Evolutionary conservation across 257 asterid species (phyloP).

Genomic region (Solanum paucissectum): DNA sequence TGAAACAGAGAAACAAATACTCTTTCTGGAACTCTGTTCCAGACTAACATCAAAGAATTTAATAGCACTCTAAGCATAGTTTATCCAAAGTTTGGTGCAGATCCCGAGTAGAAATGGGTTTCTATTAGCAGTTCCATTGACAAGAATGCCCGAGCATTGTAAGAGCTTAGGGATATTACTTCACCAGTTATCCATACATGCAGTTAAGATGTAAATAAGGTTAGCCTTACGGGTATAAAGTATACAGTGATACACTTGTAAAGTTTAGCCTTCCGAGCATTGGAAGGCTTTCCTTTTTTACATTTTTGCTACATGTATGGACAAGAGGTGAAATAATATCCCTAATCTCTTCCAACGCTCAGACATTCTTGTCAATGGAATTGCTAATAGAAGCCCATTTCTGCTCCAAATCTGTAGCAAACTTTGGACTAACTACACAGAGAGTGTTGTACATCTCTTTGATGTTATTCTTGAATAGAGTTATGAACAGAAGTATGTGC

Average conservation of each 20-base stretch:
- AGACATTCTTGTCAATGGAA: too few relatives aligned
- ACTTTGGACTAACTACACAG: too few relatives aligned
- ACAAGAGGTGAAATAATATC: too few relatives aligned
- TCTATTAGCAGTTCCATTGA: slow-evolving; percentile 23
- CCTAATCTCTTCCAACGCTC: too few relatives aligned
- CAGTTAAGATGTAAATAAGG: slow-evolving; percentile 31
- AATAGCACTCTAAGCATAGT: slow-evolving; percentile 11
- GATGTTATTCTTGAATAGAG: too few relatives aligned
- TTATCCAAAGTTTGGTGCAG: slow-evolving; percentile 3
- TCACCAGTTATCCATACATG: slow-evolving; percentile 50
- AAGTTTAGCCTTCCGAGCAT: slow-evolving; percentile 45
- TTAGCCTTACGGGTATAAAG: slow-evolving; percentile 47
- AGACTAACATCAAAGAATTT: slow-evolving; percentile 55
- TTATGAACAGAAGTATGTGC: too few relatives aligned
- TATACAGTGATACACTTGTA: slow-evolving; percentile 26
- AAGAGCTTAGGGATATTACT: slow-evolving; percentile 32
- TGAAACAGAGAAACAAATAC: slow-evolving; percentile 34
- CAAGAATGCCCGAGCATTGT: slow-evolving; percentile 12
- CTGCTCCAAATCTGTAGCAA: too few relatives aligned
- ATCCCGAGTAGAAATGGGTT: slow-evolving; percentile 15
- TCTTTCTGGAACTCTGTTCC: slow-evolving; percentile 74
- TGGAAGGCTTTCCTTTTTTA: too few relatives aligned
- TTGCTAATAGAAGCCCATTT: too few relatives aligned
- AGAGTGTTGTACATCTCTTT: too few relatives aligned
- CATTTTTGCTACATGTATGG: too few relatives aligned